These are phyloP conservation scores for Collariella sp. DNA, from an alignment of 495 filamentous ascomycete genomes.

Conservation along the genomic window DNA sequence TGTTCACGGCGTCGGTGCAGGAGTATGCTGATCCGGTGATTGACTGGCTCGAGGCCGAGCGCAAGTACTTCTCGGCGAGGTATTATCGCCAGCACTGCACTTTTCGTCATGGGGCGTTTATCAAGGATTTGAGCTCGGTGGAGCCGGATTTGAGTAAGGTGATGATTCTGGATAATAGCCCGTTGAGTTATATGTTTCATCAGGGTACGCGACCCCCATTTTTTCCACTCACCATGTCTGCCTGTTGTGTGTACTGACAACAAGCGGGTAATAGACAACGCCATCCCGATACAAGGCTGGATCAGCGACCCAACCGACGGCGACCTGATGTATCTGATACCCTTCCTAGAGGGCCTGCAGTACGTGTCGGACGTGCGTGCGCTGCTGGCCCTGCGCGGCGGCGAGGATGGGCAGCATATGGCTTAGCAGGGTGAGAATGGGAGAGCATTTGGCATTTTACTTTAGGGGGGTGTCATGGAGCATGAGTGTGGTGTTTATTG, in stretches of 20 bases:
- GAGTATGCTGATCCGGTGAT: constrained; percentile 99
- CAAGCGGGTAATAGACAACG: constrained; percentile 63
- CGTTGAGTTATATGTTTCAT: constrained; percentile 97
- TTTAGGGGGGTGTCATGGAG: not conserved
- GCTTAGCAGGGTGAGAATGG: constrained; percentile 18
- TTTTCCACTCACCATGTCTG: not conserved
- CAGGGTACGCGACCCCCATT: constrained; percentile 53
- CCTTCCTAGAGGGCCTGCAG: constrained; percentile 89
- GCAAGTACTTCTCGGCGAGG: constrained; percentile 85
- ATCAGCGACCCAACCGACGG: constrained; percentile 86
- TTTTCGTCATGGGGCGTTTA: constrained; percentile 86
- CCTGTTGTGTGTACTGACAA: constrained; percentile 12
- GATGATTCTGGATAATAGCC: constrained; percentile 98
- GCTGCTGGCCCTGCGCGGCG: constrained; percentile 75
- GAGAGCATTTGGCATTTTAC: not conserved
- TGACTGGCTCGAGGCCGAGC: constrained; percentile 94
- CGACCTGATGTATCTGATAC: constrained; percentile 82
- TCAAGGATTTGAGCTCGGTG: constrained; percentile 93
- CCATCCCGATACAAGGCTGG: constrained; percentile 89
- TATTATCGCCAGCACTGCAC: constrained; percentile 98
- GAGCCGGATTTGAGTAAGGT: constrained; percentile 94
- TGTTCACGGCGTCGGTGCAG: constrained; percentile 95
- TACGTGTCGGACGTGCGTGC: constrained; percentile 93
- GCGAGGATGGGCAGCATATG: constrained; percentile 57
- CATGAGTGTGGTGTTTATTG: not conserved